Conservation (phyloP, 129 eudicot species). For the Cynara cardunculus region DNA sequence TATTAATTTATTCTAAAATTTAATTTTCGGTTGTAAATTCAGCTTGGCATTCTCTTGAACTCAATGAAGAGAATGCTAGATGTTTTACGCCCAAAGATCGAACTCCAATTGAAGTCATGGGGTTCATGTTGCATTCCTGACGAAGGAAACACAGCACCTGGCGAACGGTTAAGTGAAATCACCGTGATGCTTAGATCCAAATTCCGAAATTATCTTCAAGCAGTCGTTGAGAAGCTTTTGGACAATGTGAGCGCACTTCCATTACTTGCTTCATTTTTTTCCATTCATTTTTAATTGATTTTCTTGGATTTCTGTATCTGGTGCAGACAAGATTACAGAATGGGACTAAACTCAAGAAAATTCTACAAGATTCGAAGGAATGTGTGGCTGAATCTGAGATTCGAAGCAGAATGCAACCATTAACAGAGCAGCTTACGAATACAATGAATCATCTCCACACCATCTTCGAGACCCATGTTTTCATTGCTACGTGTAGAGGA, state of each 20-base stretch:
- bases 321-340: conserved; percentile 62
- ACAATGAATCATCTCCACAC: conserved; percentile 70
- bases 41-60: conserved; percentile 83
- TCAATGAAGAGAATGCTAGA: conserved; percentile 90
- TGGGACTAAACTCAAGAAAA: conserved; percentile 75
- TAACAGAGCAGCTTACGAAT: conserved; percentile 58
- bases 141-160: conserved; percentile 63
- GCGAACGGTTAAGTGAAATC: conserved; percentile 85
- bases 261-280: not conserved
- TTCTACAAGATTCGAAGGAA: conserved; percentile 75
- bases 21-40: not conserved
- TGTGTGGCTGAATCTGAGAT: conserved; percentile 59
- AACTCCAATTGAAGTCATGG: conserved; percentile 67
- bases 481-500: conserved; percentile 70
- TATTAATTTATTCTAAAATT: not conserved
- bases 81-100: conserved; percentile 65
- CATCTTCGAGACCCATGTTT: conserved; percentile 60
- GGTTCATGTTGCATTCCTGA: conserved; percentile 78
- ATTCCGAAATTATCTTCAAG: conserved; percentile 75
- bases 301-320: conserved; percentile 2
- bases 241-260: conserved; percentile 61
- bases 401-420: conserved; percentile 66
- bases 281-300: not conserved
- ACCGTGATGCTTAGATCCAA: conserved; percentile 84
- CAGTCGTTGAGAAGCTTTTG: conserved; percentile 75